These are phyloP conservation scores for Xylaria arbuscula DNA, from an alignment of 2,329 filamentous ascomycete genomes.

Conservation along the genomic window DNA sequence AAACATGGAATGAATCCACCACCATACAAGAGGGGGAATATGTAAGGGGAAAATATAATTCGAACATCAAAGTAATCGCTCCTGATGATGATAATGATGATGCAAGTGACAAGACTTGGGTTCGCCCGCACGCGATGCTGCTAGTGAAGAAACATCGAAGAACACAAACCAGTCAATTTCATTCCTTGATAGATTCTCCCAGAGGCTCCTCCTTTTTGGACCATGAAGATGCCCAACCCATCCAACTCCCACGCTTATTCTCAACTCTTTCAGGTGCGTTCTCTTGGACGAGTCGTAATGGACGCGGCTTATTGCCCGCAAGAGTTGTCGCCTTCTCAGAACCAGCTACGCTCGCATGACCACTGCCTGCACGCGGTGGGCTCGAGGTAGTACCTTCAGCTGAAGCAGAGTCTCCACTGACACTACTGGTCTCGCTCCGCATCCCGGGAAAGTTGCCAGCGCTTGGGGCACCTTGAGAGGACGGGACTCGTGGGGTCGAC, in stretches of 20 bases:
- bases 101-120: slow-evolving; percentile 7
- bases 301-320: slow-evolving; percentile 80
- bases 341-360: slow-evolving; percentile 48
- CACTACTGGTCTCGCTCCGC: slow-evolving; percentile 71
- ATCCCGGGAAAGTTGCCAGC: slow-evolving; percentile 78
- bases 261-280: slow-evolving; percentile 63
- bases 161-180: slow-evolving; percentile 13
- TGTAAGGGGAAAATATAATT: slow-evolving; percentile 8
- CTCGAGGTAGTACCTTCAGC: slow-evolving; percentile 59
- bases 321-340: slow-evolving; percentile 68
- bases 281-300: slow-evolving; percentile 88
- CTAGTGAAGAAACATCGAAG: not conserved
- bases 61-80: slow-evolving; percentile 15
- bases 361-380: slow-evolving; percentile 60
- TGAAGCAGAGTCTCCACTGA: slow-evolving; percentile 74
- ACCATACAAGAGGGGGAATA: slow-evolving; percentile 31
- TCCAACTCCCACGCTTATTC: slow-evolving; percentile 73
- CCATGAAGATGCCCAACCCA: slow-evolving; percentile 64
- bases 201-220: slow-evolving; percentile 61
- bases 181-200: slow-evolving; percentile 39
- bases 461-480: slow-evolving; percentile 61
- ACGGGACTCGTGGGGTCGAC: slow-evolving; percentile 48
- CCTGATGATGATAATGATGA: slow-evolving; percentile 14
- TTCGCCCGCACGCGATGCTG: slow-evolving; percentile 15
- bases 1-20: slow-evolving; percentile 18